phyloP scores from a whole-genome alignment of 495 filamentous ascomycete genomes.

The Lophiostoma macrostomum region DNA sequence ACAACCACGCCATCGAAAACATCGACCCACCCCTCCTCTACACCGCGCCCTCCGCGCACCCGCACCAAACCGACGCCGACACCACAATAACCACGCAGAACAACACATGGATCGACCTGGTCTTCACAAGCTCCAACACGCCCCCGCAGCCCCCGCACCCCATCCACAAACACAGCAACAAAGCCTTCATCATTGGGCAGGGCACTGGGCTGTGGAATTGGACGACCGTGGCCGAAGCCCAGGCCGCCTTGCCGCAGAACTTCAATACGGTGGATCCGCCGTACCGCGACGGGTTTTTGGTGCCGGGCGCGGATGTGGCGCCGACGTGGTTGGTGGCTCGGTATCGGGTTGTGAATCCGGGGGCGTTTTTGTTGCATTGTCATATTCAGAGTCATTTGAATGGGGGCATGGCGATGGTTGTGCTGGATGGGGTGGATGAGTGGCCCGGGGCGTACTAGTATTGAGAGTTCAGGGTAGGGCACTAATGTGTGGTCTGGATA shows the following conservation, averaged over 20 bases:
- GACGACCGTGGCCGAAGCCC: slow-evolving; percentile 51
- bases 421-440: slow-evolving; percentile 57
- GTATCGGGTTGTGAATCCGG: slow-evolving; percentile 59
- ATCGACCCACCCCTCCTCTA: slow-evolving; percentile 45
- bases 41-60: slow-evolving; percentile 37
- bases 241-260: slow-evolving; percentile 43
- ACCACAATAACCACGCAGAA: slow-evolving; percentile 49
- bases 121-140: slow-evolving; percentile 45
- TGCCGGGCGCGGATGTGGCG: slow-evolving; percentile 38
- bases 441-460: slow-evolving; percentile 55
- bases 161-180: slow-evolving; percentile 64
- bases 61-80: slow-evolving; percentile 24
- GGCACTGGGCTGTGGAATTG: slow-evolving; percentile 52
- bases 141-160: slow-evolving; percentile 51
- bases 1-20: slow-evolving; percentile 37
- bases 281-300: slow-evolving; percentile 50
- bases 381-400: slow-evolving; percentile 58
- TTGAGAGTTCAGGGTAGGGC: too few relatives aligned
- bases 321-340: slow-evolving; percentile 53
- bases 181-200: slow-evolving; percentile 54
- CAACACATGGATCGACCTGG: slow-evolving; percentile 56
- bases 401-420: slow-evolving; percentile 55
- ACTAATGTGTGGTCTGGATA: too few relatives aligned
- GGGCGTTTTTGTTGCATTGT: slow-evolving; percentile 59
- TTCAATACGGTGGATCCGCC: slow-evolving; percentile 58